A percentile compares a stretch with the other conserved stretches of the same genome.
Evolutionary conservation across 805 yeast genomes (phyloP).

Genomic region (Candida suzukii): DNA sequence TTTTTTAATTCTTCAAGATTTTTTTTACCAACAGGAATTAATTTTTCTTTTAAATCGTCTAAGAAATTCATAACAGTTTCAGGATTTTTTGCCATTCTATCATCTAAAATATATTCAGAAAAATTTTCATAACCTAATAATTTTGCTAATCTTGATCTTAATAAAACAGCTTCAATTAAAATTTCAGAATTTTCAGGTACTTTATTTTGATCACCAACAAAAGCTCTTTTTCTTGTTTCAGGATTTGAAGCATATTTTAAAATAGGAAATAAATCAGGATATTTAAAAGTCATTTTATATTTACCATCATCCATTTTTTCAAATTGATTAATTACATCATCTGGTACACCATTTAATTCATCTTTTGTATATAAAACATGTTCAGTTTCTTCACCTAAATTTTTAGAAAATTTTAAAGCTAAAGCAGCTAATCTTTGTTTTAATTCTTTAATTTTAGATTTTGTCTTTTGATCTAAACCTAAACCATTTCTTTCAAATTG

Average conservation of each 20-base stretch:
- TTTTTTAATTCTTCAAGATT: conserved; percentile 43
- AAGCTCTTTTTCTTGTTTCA: conserved; percentile 61
- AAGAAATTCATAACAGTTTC: conserved; percentile 55
- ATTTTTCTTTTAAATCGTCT: conserved; percentile 50
- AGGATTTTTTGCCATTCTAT: conserved; percentile 72
- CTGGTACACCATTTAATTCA: conserved; percentile 71
- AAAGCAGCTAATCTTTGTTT: conserved; percentile 54
- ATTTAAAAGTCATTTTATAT: conserved; percentile 68
- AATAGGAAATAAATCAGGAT: conserved; percentile 76
- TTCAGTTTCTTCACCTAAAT: conserved; percentile 66
- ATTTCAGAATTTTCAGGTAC: conserved; percentile 57
- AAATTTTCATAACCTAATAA: conserved; percentile 60
- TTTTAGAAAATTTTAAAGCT: conserved; percentile 51
- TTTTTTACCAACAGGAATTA: conserved; percentile 50
- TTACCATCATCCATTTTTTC: conserved; percentile 38
- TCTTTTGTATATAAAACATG: conserved; percentile 51
- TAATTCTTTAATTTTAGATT: conserved; percentile 50
- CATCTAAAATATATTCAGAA: conserved; percentile 67
- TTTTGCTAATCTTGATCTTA: conserved; percentile 57
- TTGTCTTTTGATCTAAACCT: conserved; percentile 45
- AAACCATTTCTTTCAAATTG: conserved; percentile 66
- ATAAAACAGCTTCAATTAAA: conserved; percentile 49
- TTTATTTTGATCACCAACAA: conserved; percentile 61
- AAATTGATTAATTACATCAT: conserved; percentile 51
- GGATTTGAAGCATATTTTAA: conserved; percentile 60